phyloP scores from a whole-genome alignment of 257 asterid species.

The Forsythia suspensa region DNA sequence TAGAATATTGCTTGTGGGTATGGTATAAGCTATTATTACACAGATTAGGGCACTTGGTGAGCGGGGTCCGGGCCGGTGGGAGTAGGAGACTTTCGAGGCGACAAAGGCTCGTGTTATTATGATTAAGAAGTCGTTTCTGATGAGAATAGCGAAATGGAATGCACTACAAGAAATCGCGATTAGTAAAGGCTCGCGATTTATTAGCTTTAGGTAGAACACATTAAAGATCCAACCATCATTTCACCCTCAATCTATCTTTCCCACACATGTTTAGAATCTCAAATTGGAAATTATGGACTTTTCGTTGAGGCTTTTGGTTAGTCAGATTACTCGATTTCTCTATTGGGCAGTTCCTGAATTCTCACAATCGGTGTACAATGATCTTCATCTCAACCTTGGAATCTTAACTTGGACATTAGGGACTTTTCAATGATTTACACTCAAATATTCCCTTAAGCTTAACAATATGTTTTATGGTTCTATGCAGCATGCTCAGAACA shows the following conservation, averaged over 20 bases:
- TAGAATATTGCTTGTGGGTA: not conserved
- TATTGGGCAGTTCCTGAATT: no score
- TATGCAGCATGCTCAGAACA: slow-evolving; percentile 51
- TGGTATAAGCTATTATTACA: not conserved
- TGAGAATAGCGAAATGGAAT: no score
- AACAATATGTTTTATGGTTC: not conserved
- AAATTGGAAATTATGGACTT: not conserved
- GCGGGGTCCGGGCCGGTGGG: not conserved
- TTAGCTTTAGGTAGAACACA: not conserved
- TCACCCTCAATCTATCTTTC: no score
- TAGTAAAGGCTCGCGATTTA: no score
- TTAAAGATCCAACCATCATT: not conserved
- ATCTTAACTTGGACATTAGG: no score
- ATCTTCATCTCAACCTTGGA: not conserved
- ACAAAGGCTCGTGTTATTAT: no score
- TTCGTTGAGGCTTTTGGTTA: not conserved
- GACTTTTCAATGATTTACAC: not conserved
- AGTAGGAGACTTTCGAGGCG: not conserved
- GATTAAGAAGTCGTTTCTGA: no score
- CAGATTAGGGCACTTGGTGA: not conserved
- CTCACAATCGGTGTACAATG: no score
- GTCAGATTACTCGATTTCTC: not conserved
- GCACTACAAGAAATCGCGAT: no score
- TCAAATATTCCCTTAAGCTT: not conserved
- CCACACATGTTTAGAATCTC: not conserved